phyloP scores from a whole-genome alignment of 805 yeast genomes.

The Schizosaccharomyces osmophilus region DNA sequence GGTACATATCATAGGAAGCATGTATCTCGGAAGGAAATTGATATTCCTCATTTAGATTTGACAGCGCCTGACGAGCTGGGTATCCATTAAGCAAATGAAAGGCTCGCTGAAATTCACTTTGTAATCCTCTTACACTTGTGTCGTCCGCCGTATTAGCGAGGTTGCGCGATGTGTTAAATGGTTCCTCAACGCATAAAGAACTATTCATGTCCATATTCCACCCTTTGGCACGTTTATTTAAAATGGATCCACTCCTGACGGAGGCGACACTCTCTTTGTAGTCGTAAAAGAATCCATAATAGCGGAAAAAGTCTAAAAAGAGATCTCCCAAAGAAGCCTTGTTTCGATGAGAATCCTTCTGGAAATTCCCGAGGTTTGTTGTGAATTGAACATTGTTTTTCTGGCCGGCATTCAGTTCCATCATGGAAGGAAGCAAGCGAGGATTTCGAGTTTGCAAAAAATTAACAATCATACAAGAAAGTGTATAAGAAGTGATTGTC shows the following conservation, averaged over 20 bases:
- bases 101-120: background rate
- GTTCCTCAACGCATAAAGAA: conserved; percentile 11
- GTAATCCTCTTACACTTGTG: conserved; percentile 5
- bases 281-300: conserved; percentile 9
- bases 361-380: background rate
- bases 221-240: conserved; percentile 9
- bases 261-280: conserved; percentile 8
- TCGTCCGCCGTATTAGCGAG: conserved; percentile 12
- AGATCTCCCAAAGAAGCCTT: conserved; percentile 9
- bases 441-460: conserved; percentile 9
- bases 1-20: background rate
- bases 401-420: conserved; percentile 4
- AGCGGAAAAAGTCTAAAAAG: conserved; percentile 9
- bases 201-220: conserved; percentile 10
- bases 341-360: conserved; percentile 1
- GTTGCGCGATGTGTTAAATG: conserved; percentile 8
- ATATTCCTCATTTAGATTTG: background rate
- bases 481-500: conserved; percentile 11
- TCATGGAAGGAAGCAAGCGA: conserved; percentile 10
- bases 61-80: background rate
- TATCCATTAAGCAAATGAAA: background rate
- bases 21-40: background rate
- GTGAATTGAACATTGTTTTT: background rate
- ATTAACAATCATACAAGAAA: conserved; percentile 11
- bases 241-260: conserved; percentile 9